Evolutionary conservation across 2,329 filamentous ascomycete species (phyloP).

Genomic region (Epichloe festucae): DNA sequence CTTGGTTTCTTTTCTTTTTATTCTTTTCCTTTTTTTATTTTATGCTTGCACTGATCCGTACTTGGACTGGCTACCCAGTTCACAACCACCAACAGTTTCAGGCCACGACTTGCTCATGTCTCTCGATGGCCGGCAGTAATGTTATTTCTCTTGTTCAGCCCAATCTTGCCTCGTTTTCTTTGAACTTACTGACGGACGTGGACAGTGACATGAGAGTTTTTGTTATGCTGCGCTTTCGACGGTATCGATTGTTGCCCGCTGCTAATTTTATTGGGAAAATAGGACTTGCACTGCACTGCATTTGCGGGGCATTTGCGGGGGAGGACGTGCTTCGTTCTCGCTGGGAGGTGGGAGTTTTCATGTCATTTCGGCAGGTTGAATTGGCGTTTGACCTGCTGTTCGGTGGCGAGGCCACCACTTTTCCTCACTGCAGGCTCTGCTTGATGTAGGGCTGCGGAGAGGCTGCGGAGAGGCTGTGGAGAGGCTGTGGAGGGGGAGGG

Average conservation of each 20-base stretch:
- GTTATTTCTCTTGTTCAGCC: not conserved
- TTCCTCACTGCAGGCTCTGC: conserved; percentile 41
- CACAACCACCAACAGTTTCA: not conserved
- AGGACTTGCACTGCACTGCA: not conserved
- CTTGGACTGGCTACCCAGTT: not conserved
- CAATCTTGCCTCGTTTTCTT: not conserved
- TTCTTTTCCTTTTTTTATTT: too few species aligned
- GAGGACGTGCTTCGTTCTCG: not conserved
- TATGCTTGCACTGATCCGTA: too few species aligned
- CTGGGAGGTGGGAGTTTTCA: not conserved
- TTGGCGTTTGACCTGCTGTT: not conserved
- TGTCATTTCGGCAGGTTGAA: too few species aligned
- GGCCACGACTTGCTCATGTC: not conserved
- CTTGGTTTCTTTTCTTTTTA: not conserved
- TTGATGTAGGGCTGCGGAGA: conserved; percentile 36
- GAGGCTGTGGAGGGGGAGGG: not conserved
- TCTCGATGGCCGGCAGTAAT: not conserved
- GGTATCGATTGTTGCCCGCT: too few species aligned
- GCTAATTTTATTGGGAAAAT: not conserved
- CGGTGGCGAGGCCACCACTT: conserved; percentile 17
- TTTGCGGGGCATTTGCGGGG: not conserved
- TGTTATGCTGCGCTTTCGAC: not conserved
- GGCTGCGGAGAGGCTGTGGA: conserved; percentile 13
- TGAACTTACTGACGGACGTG: conserved; percentile 17
- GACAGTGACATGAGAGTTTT: conserved; percentile 15